Percentiles rank a stretch among this genome's conserved stretches.
These are phyloP conservation scores for Vanrija pseudolonga DNA, from an alignment of 1,284 basidiomycete species.

Conservation along the genomic window DNA sequence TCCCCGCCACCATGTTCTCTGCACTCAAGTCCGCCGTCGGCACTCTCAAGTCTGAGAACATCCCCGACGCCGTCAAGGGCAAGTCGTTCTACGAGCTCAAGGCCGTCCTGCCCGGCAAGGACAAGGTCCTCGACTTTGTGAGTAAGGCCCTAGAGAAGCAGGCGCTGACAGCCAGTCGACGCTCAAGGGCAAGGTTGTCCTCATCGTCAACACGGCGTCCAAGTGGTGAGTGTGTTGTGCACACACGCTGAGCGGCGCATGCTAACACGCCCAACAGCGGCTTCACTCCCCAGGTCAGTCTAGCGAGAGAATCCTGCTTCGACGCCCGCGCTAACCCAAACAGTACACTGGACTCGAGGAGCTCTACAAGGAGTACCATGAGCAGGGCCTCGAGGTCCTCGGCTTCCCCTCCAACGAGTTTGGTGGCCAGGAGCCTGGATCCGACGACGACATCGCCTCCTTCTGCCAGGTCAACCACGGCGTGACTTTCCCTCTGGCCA, in stretches of 20 bases:
- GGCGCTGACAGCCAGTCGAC: slow-evolving; percentile 18
- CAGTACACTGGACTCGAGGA: slow-evolving; percentile 54
- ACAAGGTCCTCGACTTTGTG: slow-evolving; percentile 41
- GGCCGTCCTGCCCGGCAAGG: slow-evolving; percentile 44
- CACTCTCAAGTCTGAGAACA: slow-evolving; percentile 23
- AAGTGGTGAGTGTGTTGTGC: slow-evolving; percentile 44
- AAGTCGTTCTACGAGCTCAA: slow-evolving; percentile 51
- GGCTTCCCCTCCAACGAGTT: slow-evolving; percentile 56
- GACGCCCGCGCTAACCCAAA: background rate
- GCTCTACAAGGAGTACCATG: slow-evolving; percentile 53
- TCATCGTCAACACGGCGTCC: slow-evolving; percentile 56
- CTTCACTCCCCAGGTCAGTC: slow-evolving; percentile 41
- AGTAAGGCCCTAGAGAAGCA: slow-evolving; percentile 5
- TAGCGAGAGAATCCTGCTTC: background rate
- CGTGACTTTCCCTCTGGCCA: slow-evolving; percentile 77
- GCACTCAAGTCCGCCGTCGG: slow-evolving; percentile 6
- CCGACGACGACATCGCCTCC: slow-evolving; percentile 63
- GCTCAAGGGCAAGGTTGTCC: slow-evolving; percentile 54
- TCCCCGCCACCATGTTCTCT: slow-evolving; percentile 9
- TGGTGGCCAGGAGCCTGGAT: slow-evolving; percentile 65
- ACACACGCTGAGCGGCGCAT: background rate
- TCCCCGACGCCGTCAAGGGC: slow-evolving; percentile 25
- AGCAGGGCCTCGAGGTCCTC: slow-evolving; percentile 51
- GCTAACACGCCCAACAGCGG: slow-evolving; percentile 28
- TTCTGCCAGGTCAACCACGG: slow-evolving; percentile 66